Evolutionary conservation across 139 green algal genomes (phyloP).

Genomic region (Nannochloris sp.): DNA sequence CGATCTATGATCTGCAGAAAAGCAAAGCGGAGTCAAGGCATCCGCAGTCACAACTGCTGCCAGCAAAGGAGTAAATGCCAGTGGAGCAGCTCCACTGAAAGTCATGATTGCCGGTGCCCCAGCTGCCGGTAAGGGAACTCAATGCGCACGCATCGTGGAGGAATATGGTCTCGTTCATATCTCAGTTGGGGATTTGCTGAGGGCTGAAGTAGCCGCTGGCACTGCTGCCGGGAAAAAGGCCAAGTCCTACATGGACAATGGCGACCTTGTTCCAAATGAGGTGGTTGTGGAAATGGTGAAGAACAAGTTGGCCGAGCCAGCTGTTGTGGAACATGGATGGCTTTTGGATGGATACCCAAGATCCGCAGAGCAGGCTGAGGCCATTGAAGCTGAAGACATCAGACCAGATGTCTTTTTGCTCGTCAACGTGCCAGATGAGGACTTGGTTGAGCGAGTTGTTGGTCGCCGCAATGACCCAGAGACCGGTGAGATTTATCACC

Average conservation of each 20-base stretch:
- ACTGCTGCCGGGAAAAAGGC: constrained; percentile 64
- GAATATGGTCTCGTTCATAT: constrained; percentile 94
- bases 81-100: constrained; percentile 33
- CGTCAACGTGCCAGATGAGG: constrained; percentile 85
- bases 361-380: constrained; percentile 80
- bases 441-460: constrained; percentile 89
- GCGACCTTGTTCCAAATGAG: constrained; percentile 90
- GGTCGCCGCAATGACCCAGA: constrained; percentile 85
- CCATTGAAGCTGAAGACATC: constrained; percentile 86
- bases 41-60: too few species aligned
- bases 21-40: too few species aligned
- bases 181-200: constrained; percentile 89
- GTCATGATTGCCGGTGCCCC: constrained; percentile 94
- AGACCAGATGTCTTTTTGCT: constrained; percentile 91
- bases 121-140: constrained; percentile 94
- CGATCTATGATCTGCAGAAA: too few species aligned
- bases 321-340: constrained; percentile 68
- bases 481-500: constrained; percentile 89
- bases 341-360: constrained; percentile 96
- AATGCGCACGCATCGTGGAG: constrained; percentile 79
- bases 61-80: too few species aligned
- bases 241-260: constrained; percentile 90
- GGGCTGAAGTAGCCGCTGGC: constrained; percentile 83
- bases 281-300: constrained; percentile 89
- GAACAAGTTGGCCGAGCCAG: constrained; percentile 40